Evolutionary conservation across 176 grass and related monocot genomes (phyloP), one percentile per base, ranked within the genome.

Genomic region (Eleusine coracana): DNA sequence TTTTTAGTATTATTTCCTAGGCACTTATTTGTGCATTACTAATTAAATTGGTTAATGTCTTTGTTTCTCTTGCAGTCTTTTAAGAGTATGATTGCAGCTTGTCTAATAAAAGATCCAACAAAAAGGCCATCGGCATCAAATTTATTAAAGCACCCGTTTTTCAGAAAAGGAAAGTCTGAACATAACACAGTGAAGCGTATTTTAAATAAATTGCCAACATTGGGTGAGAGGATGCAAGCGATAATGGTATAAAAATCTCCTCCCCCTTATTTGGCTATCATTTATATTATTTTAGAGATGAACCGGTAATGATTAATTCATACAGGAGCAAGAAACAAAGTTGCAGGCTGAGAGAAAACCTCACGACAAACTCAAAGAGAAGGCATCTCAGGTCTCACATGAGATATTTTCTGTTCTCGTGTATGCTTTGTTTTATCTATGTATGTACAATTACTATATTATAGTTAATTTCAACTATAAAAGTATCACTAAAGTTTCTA

Each of bases 61-160:
- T 12, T 50, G 36, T 18, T 64, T 83, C 11, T 64, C 18, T 71
- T 59, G 58, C 52, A 91, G 96, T 86, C 85, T 68, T 98, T 98
- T 90, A 98, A 91, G 73, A 81, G 91, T 63, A 91, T 98, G 91
- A 91, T 98, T 71, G 87, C 87, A 54, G 86, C 94, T 82, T 98
- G 96, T 76, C 76, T 98, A 79, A 87, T 95, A 42, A 98, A 98
- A 91, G 96, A 98, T 73, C 96, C 91, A 28, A 88, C 90, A 29
- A 91, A 78, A 76, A 92, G 96, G 52, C 96, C 92, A 82, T 86
- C 88, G 3, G 91, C 92, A 15, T 73, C 88, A 75, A 90, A 90
- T 56, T 82, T 98, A n/a, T 74, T 98, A 45, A 91, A 98, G 71
- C 92, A 93, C 75, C 77, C 90, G 10, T 98, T 98, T 80, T 98